Conservation (phyloP, 371 early-diverging fungal genomes). For the Mortierella sp. region DNA sequence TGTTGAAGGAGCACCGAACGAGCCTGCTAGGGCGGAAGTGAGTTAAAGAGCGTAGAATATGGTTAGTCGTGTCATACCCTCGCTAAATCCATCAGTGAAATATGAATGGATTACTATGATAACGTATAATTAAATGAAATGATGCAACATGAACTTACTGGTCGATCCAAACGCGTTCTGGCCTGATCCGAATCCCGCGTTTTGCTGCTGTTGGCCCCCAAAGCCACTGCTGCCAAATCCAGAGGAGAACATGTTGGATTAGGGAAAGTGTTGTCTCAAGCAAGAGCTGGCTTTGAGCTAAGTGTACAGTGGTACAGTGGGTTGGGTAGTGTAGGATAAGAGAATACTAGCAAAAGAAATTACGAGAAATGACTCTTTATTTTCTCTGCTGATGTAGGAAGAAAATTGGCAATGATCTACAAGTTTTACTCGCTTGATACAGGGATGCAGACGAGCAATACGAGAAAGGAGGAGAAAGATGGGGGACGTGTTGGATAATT, state of each 20-base stretch:
- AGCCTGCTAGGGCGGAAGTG: background rate
- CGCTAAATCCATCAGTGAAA: background rate
- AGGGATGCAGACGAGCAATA: background rate
- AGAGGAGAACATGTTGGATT: conserved; percentile 35
- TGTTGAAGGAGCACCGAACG: conserved; percentile 50
- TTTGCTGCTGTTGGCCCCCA: conserved; percentile 46
- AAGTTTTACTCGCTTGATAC: background rate
- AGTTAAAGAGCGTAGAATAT: background rate
- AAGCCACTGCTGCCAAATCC: conserved; percentile 41
- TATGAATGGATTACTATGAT: background rate
- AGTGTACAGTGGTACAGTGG: background rate
- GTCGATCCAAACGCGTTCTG: conserved; percentile 48
- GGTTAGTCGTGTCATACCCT: background rate
- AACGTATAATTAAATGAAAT: background rate
- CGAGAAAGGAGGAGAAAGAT: background rate
- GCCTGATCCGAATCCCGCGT: conserved; percentile 46
- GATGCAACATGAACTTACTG: conserved; percentile 16
- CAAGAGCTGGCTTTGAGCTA: background rate
- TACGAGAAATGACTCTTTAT: background rate
- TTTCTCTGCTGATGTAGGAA: background rate
- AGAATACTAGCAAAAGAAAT: background rate
- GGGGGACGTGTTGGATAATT: background rate
- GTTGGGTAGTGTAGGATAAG: background rate
- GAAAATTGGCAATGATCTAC: background rate
- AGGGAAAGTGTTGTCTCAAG: background rate